Conservation (phyloP, 2,329 filamentous ascomycete species). For the Colletotrichum graminicola region DNA sequence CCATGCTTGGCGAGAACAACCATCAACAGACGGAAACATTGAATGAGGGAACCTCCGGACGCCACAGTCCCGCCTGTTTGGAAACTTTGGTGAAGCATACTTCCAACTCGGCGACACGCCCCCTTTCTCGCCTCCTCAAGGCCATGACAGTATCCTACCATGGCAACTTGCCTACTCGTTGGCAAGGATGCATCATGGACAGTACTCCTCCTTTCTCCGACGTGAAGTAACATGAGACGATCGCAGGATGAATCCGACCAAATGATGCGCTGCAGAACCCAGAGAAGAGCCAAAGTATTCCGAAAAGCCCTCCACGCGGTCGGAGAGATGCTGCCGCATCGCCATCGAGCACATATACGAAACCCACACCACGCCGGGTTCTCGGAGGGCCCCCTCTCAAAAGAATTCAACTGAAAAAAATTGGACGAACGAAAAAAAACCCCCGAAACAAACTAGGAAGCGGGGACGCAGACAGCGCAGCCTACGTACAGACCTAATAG, state of each 20-base stretch:
- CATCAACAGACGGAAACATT: conserved; percentile 11
- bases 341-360: conserved; percentile 24
- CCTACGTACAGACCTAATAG: conserved; percentile 23
- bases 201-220: neutral
- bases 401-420: neutral
- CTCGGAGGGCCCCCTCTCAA: neutral
- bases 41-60: conserved; percentile 18
- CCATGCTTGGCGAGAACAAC: neutral
- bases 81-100: conserved; percentile 23
- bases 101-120: conserved; percentile 16
- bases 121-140: conserved; percentile 15
- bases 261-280: conserved; percentile 22
- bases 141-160: neutral
- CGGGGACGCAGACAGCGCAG: conserved; percentile 5
- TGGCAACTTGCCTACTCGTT: neutral
- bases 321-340: conserved; percentile 25
- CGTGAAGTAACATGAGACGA: conserved; percentile 12
- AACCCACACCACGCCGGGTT: neutral
- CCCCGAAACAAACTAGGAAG: neutral
- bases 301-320: conserved; percentile 26
- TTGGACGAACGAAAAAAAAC: neutral
- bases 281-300: conserved; percentile 8
- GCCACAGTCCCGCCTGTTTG: conserved; percentile 28
- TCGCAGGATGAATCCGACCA: conserved; percentile 18
- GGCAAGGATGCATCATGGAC: neutral